Evolutionary conservation across 1,284 basidiomycete species (phyloP), one percentile per base, ranked within the genome.

Genomic region (Leucoagaricus sp.): DNA sequence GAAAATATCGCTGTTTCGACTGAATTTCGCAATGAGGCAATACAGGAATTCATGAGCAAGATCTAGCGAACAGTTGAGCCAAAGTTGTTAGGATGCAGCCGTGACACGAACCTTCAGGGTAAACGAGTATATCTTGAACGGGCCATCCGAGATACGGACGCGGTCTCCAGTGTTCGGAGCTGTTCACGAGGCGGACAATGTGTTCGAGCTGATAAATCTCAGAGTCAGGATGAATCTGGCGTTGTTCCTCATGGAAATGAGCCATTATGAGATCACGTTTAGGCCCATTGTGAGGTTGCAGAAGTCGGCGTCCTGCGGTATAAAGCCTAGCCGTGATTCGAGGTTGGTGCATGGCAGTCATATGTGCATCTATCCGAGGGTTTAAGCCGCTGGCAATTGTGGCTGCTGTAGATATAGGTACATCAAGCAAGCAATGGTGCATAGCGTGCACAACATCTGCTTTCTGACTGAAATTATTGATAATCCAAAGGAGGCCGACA

Each of bases 111-210:
- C 51, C 51, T 21, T 53, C 51, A 8, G 51, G 41, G 29, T 53
- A 53, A 34, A 7, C 19, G 9, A n/a, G n/a, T 13, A 53, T 45
- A 25, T 53, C 51, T 15, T 53, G 41, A n/a, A 53, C 25, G 6
- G 51, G 51, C 51, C 51, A 53, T 17, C 45, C 41, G 19, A 53
- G 29, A 31, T 53, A 53, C 2, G 51, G 51, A 4, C 51, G 51
- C 9, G 23, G 28, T 31, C 51, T 44, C 51, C 41, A 45, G 19
- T 45, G 41, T 8, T 36, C 31, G 15, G 51, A 31, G n/a, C 41
- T 45, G 12, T 53, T 53, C 41, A 53, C 25, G 28, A 53, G 29
- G 21, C 51, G 51, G 10, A 44, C 23, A 26, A 45, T 36, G 34
- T 53, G 42, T 28, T 53, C 51, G 29, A 53, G 51, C 8, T 53